phyloP scores from a whole-genome alignment of 805 yeast genomes.

The Crinitomyces ghanaensis region DNA sequence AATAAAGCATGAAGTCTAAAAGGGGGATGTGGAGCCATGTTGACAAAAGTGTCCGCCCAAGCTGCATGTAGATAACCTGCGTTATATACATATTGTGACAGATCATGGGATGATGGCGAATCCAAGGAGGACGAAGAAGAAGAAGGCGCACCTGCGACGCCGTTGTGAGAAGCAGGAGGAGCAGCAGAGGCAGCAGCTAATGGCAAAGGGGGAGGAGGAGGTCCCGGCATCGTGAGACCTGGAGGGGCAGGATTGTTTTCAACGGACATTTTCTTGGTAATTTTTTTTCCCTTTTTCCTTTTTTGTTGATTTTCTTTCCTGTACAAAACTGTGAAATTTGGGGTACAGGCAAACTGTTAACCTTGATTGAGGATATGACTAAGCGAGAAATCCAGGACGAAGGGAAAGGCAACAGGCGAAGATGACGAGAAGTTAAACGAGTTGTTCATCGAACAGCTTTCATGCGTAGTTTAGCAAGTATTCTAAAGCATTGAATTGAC shows the following conservation, averaged over 20 bases:
- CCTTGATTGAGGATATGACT: background rate
- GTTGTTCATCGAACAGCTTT: too few relatives aligned
- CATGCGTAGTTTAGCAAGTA: too few relatives aligned
- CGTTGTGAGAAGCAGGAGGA: background rate
- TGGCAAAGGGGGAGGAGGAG: background rate
- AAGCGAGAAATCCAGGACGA: background rate
- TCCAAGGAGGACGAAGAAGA: background rate
- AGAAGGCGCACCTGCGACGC: background rate
- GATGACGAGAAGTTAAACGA: too few relatives aligned
- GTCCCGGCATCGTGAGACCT: background rate
- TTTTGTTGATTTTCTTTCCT: too few relatives aligned
- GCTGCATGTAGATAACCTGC: constrained; percentile 26
- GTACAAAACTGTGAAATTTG: too few relatives aligned
- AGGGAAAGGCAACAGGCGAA: too few relatives aligned
- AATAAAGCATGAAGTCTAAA: constrained; percentile 25
- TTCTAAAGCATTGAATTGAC: too few relatives aligned
- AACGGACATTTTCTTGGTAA: too few relatives aligned
- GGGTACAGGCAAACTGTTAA: constrained; percentile 4
- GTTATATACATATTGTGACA: constrained; percentile 20
- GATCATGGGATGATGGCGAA: constrained; percentile 8
- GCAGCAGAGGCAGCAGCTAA: constrained; percentile 1
- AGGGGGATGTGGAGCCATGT: constrained; percentile 18
- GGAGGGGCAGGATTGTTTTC: background rate
- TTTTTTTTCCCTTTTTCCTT: too few relatives aligned
- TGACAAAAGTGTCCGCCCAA: constrained; percentile 26